These are phyloP conservation scores for Penicillium rolfsii DNA, from an alignment of 2,329 filamentous ascomycete species.

Conservation along the genomic window DNA sequence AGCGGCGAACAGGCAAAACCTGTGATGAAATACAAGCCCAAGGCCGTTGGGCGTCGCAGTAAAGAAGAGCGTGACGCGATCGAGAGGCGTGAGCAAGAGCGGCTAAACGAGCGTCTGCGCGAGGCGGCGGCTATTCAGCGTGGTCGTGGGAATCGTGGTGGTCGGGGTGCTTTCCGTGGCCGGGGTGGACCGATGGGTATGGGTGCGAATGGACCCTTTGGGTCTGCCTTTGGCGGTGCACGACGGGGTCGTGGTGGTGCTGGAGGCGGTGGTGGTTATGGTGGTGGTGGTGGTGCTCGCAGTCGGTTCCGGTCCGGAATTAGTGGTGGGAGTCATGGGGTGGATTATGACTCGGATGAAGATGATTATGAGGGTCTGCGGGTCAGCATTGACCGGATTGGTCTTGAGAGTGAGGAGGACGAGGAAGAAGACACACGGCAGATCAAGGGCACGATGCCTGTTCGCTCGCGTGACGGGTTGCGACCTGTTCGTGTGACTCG, in stretches of 20 bases:
- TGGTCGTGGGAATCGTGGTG: constrained; percentile 37
- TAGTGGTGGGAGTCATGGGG: constrained; percentile 28
- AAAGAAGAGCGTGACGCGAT: constrained; percentile 52
- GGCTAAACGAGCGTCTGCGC: constrained; percentile 42
- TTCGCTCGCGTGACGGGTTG: constrained; percentile 39
- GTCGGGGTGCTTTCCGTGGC: constrained; percentile 37
- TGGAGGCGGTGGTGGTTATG: constrained; percentile 22
- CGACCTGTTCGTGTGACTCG: constrained; percentile 60
- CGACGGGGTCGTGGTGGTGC: constrained; percentile 30
- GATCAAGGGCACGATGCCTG: constrained; percentile 40
- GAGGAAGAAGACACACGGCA: constrained; percentile 32
- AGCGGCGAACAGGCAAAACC: constrained; percentile 41
- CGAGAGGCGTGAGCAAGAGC: constrained; percentile 47
- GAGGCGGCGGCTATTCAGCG: constrained; percentile 47
- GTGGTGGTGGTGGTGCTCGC: constrained; percentile 32
- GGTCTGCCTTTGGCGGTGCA: constrained; percentile 31
- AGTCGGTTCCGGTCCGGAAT: constrained; percentile 34
- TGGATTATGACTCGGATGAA: constrained; percentile 47
- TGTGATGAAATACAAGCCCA: constrained; percentile 49
- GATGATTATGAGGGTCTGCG: constrained; percentile 52
- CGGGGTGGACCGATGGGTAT: constrained; percentile 34
- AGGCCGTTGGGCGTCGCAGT: constrained; percentile 45
- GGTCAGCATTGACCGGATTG: constrained; percentile 61
- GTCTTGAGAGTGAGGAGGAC: constrained; percentile 59
- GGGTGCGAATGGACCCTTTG: constrained; percentile 35